Percentiles rank a stretch among this genome's conserved stretches.
Evolutionary conservation across 306 rosid genomes (phyloP).

Genomic region (Cicer yamashitae): DNA sequence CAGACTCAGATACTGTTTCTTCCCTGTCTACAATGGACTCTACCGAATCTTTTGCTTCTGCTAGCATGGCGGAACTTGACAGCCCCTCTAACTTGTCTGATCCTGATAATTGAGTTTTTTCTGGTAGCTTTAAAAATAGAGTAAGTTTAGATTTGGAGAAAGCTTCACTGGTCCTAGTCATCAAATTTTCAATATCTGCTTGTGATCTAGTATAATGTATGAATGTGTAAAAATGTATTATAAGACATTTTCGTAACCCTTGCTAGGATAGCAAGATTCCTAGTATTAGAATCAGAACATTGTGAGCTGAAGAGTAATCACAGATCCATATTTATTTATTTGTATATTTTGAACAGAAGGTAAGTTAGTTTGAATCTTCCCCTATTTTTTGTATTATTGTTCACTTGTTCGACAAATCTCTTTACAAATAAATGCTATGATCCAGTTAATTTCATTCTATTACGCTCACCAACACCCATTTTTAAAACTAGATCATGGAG

Average conservation of each 20-base stretch:
- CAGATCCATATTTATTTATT: slow-evolving; percentile 26
- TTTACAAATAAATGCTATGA: neutral
- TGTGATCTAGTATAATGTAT: slow-evolving; percentile 3
- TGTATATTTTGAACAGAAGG: slow-evolving; percentile 15
- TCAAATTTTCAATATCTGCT: slow-evolving; percentile 24
- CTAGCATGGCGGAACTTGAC: slow-evolving; percentile 94
- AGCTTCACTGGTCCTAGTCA: slow-evolving; percentile 1
- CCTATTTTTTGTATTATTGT: neutral
- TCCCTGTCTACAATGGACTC: slow-evolving; percentile 78
- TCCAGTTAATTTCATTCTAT: no score
- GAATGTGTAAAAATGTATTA: slow-evolving; percentile 18
- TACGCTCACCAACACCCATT: no score
- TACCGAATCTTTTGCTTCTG: slow-evolving; percentile 87
- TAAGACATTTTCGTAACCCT: slow-evolving; percentile 27
- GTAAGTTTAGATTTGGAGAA: slow-evolving; percentile 37
- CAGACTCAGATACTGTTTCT: slow-evolving; percentile 78
- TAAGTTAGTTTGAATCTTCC: slow-evolving; percentile 16
- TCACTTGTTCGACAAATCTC: neutral
- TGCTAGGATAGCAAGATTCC: slow-evolving; percentile 32
- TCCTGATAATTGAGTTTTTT: slow-evolving; percentile 50
- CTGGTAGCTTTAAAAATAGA: slow-evolving; percentile 20
- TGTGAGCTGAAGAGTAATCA: slow-evolving; percentile 4
- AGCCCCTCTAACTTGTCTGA: slow-evolving; percentile 78
- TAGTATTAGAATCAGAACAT: slow-evolving; percentile 12
- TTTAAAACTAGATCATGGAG: no score